phyloP scores from a whole-genome alignment of 805 yeast genomes.

The Candida orba region DNA sequence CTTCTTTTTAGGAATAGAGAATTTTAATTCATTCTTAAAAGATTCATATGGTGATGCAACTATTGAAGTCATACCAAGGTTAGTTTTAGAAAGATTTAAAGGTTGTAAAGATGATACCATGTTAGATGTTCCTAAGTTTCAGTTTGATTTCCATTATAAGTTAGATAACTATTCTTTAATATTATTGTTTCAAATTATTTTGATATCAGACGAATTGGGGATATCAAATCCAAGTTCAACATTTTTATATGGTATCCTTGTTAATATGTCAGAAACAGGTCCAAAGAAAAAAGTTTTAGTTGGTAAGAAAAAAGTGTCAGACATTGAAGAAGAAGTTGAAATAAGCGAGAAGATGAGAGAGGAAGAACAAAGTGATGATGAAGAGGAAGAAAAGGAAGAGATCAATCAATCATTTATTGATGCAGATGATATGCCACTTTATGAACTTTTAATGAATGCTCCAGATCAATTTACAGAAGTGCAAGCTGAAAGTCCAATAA shows the following conservation, averaged over 20 bases:
- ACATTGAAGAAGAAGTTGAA: too few species aligned
- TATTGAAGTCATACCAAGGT: not conserved
- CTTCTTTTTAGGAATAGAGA: not conserved
- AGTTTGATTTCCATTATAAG: slow-evolving; percentile 1
- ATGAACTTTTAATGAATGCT: too few species aligned
- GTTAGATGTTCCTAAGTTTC: not conserved
- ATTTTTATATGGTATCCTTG: slow-evolving; percentile 7
- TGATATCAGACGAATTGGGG: slow-evolving; percentile 7
- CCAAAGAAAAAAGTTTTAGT: not conserved
- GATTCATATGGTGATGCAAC: not conserved
- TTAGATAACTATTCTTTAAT: slow-evolving; percentile 6
- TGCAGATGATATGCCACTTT: not conserved
- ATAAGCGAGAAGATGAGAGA: too few species aligned
- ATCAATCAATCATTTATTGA: not conserved
- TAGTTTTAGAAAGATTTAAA: too few species aligned
- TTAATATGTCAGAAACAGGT: not conserved
- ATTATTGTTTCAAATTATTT: slow-evolving; percentile 11
- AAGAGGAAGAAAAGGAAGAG: not conserved
- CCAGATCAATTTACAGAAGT: not conserved
- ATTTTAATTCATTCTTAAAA: not conserved
- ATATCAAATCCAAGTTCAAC: slow-evolving; percentile 9
- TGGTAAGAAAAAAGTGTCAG: too few species aligned
- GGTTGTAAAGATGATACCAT: too few species aligned
- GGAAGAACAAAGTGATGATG: too few species aligned
- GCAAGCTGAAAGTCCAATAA: too few species aligned